These are phyloP conservation scores for Beta corolliflora DNA, from an alignment of 179 eudicot genomes.

Conservation along the genomic window DNA sequence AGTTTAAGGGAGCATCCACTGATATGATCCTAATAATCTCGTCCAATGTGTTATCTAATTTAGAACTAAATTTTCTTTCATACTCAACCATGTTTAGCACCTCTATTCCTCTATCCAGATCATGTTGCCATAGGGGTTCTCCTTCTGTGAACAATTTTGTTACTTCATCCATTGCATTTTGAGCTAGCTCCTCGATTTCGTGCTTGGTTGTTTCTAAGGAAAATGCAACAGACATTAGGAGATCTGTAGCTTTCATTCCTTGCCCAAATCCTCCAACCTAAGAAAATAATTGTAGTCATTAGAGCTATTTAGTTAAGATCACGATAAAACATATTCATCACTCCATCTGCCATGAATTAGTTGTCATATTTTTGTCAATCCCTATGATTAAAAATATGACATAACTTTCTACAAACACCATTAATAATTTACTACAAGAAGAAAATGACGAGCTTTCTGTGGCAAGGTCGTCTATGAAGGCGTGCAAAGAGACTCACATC, in stretches of 20 bases:
- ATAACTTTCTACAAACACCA: too few relatives aligned
- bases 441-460: too few relatives aligned
- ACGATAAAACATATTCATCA: background rate
- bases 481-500: too few relatives aligned
- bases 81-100: slow-evolving; percentile 51
- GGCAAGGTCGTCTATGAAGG: too few relatives aligned
- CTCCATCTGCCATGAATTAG: background rate
- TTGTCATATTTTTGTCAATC: background rate
- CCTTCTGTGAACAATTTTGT: slow-evolving; percentile 41
- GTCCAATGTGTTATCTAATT: slow-evolving; percentile 50
- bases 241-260: slow-evolving; percentile 47
- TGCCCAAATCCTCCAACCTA: slow-evolving; percentile 28
- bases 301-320: background rate
- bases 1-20: slow-evolving; percentile 38
- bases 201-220: slow-evolving; percentile 33
- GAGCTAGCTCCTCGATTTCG: slow-evolving; percentile 41
- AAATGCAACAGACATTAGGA: slow-evolving; percentile 43
- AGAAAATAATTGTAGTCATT: background rate
- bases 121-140: slow-evolving; percentile 60
- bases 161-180: slow-evolving; percentile 50
- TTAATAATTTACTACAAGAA: too few relatives aligned
- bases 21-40: slow-evolving; percentile 41
- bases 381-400: too few relatives aligned
- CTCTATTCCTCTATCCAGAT: slow-evolving; percentile 32
- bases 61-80: slow-evolving; percentile 40